Base-by-base conservation (phyloP, 768 basidiomycete genomes). In the Lentinula sp. region DNA sequence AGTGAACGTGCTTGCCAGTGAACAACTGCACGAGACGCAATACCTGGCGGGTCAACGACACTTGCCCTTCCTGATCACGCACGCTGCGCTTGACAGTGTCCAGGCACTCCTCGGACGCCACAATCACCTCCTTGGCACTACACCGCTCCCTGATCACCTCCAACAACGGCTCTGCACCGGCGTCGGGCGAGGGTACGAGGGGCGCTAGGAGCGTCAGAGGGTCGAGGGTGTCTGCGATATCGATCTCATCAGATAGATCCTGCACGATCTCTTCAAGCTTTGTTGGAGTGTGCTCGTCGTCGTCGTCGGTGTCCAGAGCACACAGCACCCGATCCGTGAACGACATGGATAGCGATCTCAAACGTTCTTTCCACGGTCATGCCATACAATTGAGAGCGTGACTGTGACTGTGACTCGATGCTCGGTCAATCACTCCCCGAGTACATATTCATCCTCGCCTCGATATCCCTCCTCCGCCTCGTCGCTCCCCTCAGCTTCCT, bases 381-480 rank as follows among this genome's bases (percentile, higher is more conserved):
- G 23, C 23, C 23, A 23, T 23, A 23, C 23, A 23, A 23, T 23
- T 23, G 23, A 3, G 23, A 23, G 23, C 3, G 23, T 23, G 23
- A 23, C 23, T 23, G 23, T 23, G 23, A 23, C 23, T 23, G 23
- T 23, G 23, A 23, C 23, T 45, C 39, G 15, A 46, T 48, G 46
- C 46, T 83, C 52, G 79, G 80, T n/a, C 76, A 75, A 63, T 76
- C 70, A 46, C 57, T 76, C 41, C 71, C 74, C 2, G 85, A 86
- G 71, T 85, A 83, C 67, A 62, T 84, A 61, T 79, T 81, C 65
- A 86, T 88, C 53, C 76, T 75, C 54, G 50, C 67, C 8, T 72
- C 71, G 43, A 85, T 88, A 53, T 37, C 71, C 8, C 67, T 62
- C 6, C 75, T 87, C 28, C 81, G 77, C 23, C 73, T 79, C 62